phyloP scores from a whole-genome alignment of 768 basidiomycete species.

The Hemileccinum impolitum region DNA sequence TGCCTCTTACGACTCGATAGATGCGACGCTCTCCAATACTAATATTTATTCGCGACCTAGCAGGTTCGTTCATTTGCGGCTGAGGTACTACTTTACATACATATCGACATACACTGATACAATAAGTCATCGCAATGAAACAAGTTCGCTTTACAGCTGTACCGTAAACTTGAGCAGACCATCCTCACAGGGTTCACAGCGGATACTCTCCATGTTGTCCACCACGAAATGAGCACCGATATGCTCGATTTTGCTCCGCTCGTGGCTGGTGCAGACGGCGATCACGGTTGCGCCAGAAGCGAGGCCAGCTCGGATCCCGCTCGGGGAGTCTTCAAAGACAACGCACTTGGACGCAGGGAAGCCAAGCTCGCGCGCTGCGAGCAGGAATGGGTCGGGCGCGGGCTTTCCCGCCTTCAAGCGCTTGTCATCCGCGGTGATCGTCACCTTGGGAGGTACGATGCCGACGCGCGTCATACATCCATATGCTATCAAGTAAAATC shows the following conservation, averaged over 20 bases:
- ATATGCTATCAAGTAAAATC: conserved; percentile 36
- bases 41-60: too few relatives aligned
- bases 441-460: conserved; percentile 62
- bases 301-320: conserved; percentile 64
- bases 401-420: conserved; percentile 66
- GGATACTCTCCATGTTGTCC: conserved; percentile 51
- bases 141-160: conserved; percentile 7
- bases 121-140: neutral
- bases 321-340: conserved; percentile 74
- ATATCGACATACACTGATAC: neutral
- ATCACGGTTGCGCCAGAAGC: conserved; percentile 72
- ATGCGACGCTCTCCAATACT: too few relatives aligned
- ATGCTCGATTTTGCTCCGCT: conserved; percentile 49
- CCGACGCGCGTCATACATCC: conserved; percentile 72
- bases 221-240: conserved; percentile 57
- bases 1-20: too few relatives aligned
- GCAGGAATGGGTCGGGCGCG: conserved; percentile 61
- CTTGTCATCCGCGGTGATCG: conserved; percentile 75
- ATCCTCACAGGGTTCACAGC: conserved; percentile 38
- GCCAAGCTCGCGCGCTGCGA: conserved; percentile 56
- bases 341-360: conserved; percentile 58
- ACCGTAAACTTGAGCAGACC: conserved; percentile 46
- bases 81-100: neutral
- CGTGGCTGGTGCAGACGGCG: conserved; percentile 72
- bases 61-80: neutral